phyloP scores from a whole-genome alignment of 345 rosid genomes.

The Lagerstroemia speciosa region DNA sequence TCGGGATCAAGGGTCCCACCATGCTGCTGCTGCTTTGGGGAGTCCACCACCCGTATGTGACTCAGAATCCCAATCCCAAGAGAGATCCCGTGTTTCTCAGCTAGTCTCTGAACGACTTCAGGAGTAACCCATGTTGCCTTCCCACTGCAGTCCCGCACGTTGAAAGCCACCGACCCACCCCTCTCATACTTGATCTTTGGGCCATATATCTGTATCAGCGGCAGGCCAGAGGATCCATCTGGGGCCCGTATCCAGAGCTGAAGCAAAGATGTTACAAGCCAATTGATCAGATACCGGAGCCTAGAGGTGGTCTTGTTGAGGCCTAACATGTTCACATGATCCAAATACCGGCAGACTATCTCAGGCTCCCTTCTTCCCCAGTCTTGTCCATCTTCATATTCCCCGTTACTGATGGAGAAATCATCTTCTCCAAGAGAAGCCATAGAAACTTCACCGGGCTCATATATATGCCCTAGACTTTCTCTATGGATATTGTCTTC shows the following conservation, averaged over 20 bases:
- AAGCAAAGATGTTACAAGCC: slow-evolving; percentile 81
- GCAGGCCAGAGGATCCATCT: slow-evolving; percentile 26
- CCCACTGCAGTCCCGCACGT: slow-evolving; percentile 28
- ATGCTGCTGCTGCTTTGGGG: slow-evolving; percentile 29
- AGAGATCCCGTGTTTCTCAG: slow-evolving; percentile 51
- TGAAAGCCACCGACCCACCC: slow-evolving; percentile 61
- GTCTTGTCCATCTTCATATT: slow-evolving; percentile 48
- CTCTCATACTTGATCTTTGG: slow-evolving; percentile 69
- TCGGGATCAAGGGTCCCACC: slow-evolving; percentile 30
- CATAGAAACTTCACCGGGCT: slow-evolving; percentile 53
- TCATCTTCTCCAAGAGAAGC: slow-evolving; percentile 40
- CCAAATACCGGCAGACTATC: slow-evolving; percentile 61
- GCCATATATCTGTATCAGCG: slow-evolving; percentile 59
- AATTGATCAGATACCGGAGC: slow-evolving; percentile 63
- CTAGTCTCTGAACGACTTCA: slow-evolving; percentile 50
- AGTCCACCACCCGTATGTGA: slow-evolving; percentile 43
- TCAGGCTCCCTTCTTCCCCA: slow-evolving; percentile 74
- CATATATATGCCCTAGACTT: slow-evolving; percentile 23
- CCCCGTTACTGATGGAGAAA: slow-evolving; percentile 35
- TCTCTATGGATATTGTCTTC: slow-evolving; percentile 29
- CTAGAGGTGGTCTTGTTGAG: slow-evolving; percentile 72
- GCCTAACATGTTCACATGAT: slow-evolving; percentile 65
- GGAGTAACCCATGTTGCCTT: slow-evolving; percentile 37
- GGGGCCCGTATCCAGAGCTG: slow-evolving; percentile 52
- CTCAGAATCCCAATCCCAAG: slow-evolving; percentile 54